Percentiles rank a stretch among this genome's conserved stretches.
Conservation (phyloP, 1,284 basidiomycete genomes). For the Marasmius fiardii region DNA sequence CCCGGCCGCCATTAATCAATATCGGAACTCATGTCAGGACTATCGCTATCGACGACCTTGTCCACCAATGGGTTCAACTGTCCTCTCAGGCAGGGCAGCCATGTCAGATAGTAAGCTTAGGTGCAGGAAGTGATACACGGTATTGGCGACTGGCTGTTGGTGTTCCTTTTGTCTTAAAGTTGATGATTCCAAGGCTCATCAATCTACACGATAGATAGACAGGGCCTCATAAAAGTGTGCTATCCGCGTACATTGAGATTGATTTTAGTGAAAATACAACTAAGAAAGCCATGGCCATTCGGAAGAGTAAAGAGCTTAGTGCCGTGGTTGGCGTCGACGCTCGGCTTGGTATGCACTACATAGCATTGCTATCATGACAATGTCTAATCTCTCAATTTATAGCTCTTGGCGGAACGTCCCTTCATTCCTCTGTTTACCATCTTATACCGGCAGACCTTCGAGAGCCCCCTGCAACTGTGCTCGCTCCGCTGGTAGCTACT, state of each 20-base stretch:
- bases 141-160: constrained; percentile 88
- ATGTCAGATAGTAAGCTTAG: constrained; percentile 85
- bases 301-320: constrained; percentile 63
- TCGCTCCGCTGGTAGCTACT: constrained; percentile 35
- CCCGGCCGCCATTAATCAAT: constrained; percentile 88
- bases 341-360: constrained; percentile 36
- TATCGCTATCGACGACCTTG: constrained; percentile 75
- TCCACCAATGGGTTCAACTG: constrained; percentile 65
- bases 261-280: constrained; percentile 87
- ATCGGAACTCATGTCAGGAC: constrained; percentile 91
- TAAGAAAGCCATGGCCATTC: constrained; percentile 82
- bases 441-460: constrained; percentile 79
- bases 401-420: constrained; percentile 69
- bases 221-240: constrained; percentile 40
- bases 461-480: constrained; percentile 36
- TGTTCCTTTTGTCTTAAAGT: constrained; percentile 20
- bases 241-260: constrained; percentile 78
- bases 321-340: constrained; percentile 48
- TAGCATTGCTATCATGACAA: constrained; percentile 2
- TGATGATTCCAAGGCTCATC: background rate
- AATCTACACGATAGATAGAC: constrained; percentile 40
- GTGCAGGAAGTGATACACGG: constrained; percentile 90
- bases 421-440: constrained; percentile 67
- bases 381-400: constrained; percentile 4
- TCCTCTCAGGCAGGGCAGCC: constrained; percentile 34